A percentile compares a stretch with the other conserved stretches of the same genome.
These are phyloP conservation scores for Colletotrichum cordylinicola DNA, from an alignment of 2,329 filamentous ascomycete genomes.

Conservation along the genomic window DNA sequence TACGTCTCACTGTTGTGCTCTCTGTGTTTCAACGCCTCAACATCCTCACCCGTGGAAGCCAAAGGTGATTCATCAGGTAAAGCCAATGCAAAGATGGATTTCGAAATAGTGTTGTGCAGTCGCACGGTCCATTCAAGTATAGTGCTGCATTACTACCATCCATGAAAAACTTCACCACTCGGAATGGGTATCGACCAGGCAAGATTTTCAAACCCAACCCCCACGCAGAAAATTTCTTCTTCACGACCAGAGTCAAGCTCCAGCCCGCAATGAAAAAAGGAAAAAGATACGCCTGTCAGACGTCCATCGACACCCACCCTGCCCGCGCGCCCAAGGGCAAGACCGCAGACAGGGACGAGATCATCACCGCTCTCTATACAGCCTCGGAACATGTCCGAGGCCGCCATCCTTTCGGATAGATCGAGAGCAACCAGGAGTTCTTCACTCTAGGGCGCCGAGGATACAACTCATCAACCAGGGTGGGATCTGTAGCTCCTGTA, in stretches of 20 bases:
- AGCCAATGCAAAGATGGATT: background rate
- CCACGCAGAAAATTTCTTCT: conserved; percentile 49
- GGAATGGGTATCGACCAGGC: background rate
- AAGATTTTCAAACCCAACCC: background rate
- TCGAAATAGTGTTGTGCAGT: background rate
- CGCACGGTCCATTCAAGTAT: background rate
- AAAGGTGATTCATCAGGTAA: background rate
- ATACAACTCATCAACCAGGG: conserved; percentile 93
- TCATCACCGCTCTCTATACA: conserved; percentile 95
- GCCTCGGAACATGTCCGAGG: conserved; percentile 30
- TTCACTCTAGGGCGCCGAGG: conserved; percentile 92
- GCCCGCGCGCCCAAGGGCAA: conserved; percentile 78
- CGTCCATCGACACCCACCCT: conserved; percentile 86
- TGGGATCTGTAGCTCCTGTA: conserved; percentile 92
- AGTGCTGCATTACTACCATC: background rate
- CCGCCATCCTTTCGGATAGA: conserved; percentile 69
- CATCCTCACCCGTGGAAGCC: background rate
- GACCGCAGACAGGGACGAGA: conserved; percentile 79
- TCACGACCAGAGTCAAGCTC: conserved; percentile 52
- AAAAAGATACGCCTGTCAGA: conserved; percentile 76
- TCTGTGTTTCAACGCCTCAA: background rate
- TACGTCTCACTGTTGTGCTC: background rate
- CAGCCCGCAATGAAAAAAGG: conserved; percentile 58
- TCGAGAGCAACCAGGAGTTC: conserved; percentile 63
- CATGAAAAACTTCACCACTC: background rate